These are phyloP conservation scores for Solanum megistacrolobum DNA, from an alignment of 257 asterid species.

Conservation along the genomic window DNA sequence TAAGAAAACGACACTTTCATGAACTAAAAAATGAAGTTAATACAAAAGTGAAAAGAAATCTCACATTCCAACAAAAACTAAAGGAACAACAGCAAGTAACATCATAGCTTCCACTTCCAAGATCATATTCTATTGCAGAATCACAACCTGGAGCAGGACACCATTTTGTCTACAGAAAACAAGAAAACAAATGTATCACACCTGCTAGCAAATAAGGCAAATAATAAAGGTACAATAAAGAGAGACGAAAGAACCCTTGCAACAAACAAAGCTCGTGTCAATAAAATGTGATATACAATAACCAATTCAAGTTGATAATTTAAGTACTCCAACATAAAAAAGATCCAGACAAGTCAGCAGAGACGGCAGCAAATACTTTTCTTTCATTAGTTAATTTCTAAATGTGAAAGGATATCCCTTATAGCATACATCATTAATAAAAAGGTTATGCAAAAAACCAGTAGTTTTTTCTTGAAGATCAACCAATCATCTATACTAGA, in stretches of 20 bases:
- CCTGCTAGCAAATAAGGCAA: neutral
- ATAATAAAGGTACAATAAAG: neutral
- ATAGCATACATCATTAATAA: neutral
- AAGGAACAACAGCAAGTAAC: constrained; percentile 83
- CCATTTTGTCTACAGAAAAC: constrained; percentile 77
- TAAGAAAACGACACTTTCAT: constrained; percentile 2
- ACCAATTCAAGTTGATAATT: neutral
- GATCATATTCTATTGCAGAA: constrained; percentile 75
- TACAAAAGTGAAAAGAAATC: constrained; percentile 21
- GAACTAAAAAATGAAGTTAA: neutral
- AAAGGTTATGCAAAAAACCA: neutral
- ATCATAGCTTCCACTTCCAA: constrained; percentile 92
- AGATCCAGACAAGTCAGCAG: neutral
- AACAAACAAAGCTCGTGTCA: neutral
- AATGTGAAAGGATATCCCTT: neutral
- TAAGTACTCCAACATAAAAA: neutral
- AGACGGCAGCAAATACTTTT: neutral
- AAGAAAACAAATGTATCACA: neutral
- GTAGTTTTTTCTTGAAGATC: neutral
- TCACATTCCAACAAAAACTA: constrained; percentile 98
- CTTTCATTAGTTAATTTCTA: neutral
- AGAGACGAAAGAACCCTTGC: neutral
- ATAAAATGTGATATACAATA: neutral
- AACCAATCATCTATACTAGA: neutral
- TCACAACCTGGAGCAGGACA: constrained; percentile 99